A percentile compares a stretch with the other conserved stretches of the same genome.
phyloP scores from a whole-genome alignment of 73 alveolate species.

The Paramecium tetraurelia region DNA sequence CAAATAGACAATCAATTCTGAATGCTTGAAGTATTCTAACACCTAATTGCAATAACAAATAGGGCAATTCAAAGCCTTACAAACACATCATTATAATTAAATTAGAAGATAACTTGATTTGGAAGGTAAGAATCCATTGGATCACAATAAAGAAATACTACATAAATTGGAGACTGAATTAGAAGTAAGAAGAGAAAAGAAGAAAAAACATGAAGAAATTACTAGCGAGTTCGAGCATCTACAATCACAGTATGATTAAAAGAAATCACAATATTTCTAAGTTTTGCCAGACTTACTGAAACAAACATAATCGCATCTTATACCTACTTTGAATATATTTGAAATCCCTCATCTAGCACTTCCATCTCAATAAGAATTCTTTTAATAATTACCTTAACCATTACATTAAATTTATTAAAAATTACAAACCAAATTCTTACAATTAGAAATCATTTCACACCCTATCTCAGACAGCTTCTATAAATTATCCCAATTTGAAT shows the following conservation, averaged over 20 bases:
- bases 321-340: not conserved
- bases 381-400: not conserved
- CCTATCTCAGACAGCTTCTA: not conserved
- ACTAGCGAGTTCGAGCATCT: not conserved
- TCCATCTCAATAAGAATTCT: not conserved
- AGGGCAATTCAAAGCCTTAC: not conserved
- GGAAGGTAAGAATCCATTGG: not conserved
- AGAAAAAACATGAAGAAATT: conserved; percentile 8
- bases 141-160: not conserved
- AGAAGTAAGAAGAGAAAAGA: not conserved
- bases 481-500: conserved; percentile 21
- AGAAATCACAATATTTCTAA: not conserved
- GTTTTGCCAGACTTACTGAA: not conserved
- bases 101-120: not conserved
- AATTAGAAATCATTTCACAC: not conserved
- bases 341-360: conserved; percentile 5
- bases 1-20: conserved; percentile 10
- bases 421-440: not conserved
- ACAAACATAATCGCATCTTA: not conserved
- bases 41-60: not conserved
- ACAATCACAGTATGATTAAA: not conserved
- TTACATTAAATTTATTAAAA: conserved; percentile 11
- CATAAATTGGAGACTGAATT: conserved; percentile 3
- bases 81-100: not conserved
- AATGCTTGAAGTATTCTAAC: not conserved